phyloP scores from a whole-genome alignment of 495 filamentous ascomycete genomes.

The Rusavskia elegans region DNA sequence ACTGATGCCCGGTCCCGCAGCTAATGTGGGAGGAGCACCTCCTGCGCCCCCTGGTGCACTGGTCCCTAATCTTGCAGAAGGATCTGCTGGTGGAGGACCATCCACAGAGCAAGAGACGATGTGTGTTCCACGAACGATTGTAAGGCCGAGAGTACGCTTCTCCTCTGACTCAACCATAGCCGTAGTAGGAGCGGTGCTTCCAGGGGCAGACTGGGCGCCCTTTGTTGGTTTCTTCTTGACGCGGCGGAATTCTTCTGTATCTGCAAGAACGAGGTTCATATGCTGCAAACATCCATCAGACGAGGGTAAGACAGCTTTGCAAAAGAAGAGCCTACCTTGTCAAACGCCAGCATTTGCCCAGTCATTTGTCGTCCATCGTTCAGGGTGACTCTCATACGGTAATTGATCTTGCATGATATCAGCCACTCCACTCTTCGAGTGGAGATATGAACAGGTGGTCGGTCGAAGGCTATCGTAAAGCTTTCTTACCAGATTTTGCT shows the following conservation, averaged over 20 bases:
- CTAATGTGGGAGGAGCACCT: constrained; percentile 40
- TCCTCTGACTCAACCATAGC: constrained; percentile 77
- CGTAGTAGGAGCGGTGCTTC: constrained; percentile 36
- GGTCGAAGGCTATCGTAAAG: background rate
- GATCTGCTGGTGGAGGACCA: constrained; percentile 90
- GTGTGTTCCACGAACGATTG: constrained; percentile 83
- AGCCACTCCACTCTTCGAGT: background rate
- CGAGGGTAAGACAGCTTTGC: background rate
- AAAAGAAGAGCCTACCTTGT: constrained; percentile 49
- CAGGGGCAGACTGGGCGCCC: constrained; percentile 47
- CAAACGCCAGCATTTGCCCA: constrained; percentile 92
- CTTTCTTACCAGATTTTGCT: constrained; percentile 90
- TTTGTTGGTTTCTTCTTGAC: constrained; percentile 80
- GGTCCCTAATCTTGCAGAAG: constrained; percentile 73
- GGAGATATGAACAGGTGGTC: background rate
- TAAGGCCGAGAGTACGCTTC: constrained; percentile 88
- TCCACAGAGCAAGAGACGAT: constrained; percentile 92
- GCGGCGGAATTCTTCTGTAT: constrained; percentile 96
- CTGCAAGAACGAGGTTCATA: constrained; percentile 97
- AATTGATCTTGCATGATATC: constrained; percentile 63
- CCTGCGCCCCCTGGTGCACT: constrained; percentile 49
- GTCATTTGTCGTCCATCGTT: constrained; percentile 94
- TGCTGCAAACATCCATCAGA: constrained; percentile 41
- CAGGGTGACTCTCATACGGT: constrained; percentile 93
- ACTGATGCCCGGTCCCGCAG: constrained; percentile 77